Conservation (phyloP, 306 rosid genomes). For the Boehmeria nivea region DNA sequence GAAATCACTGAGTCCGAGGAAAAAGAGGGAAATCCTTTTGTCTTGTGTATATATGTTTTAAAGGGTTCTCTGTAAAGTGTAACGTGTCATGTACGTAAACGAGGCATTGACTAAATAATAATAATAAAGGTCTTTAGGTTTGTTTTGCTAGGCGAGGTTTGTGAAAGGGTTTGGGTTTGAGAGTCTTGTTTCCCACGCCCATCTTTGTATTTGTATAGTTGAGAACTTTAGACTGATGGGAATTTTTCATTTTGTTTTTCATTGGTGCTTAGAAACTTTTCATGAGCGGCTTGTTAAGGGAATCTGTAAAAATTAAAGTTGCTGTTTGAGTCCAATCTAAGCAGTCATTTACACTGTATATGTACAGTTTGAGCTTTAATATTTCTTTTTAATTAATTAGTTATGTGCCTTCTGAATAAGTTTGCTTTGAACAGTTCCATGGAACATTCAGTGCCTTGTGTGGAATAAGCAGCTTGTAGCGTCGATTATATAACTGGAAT, state of each 20-base stretch:
- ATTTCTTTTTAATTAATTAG: too few relatives aligned
- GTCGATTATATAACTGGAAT: too few relatives aligned
- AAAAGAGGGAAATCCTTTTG: slow-evolving; percentile 33
- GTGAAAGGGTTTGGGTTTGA: slow-evolving; percentile 23
- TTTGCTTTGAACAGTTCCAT: too few relatives aligned
- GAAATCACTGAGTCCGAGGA: too few relatives aligned
- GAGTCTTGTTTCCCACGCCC: slow-evolving; percentile 22
- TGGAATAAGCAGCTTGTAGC: too few relatives aligned
- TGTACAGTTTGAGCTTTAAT: too few relatives aligned
- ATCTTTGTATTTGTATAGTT: slow-evolving; percentile 38
- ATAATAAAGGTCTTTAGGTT: slow-evolving; percentile 2
- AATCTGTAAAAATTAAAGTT: slow-evolving; percentile 47
- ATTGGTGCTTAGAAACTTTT: slow-evolving; percentile 21
- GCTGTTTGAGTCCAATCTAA: too few relatives aligned
- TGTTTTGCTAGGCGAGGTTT: slow-evolving; percentile 1
- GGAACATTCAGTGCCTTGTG: too few relatives aligned
- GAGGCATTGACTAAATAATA: slow-evolving; percentile 31
- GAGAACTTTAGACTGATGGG: too few relatives aligned
- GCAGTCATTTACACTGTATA: too few relatives aligned
- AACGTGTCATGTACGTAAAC: slow-evolving; percentile 20
- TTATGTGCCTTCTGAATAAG: too few relatives aligned
- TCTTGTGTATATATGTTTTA: slow-evolving; percentile 44
- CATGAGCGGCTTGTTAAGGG: slow-evolving; percentile 28
- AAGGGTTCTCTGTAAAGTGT: slow-evolving; percentile 24
- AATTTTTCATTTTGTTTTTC: slow-evolving; percentile 15